phyloP scores from a whole-genome alignment of 106 monocot species.

The Phalaenopsis aphrodite region DNA sequence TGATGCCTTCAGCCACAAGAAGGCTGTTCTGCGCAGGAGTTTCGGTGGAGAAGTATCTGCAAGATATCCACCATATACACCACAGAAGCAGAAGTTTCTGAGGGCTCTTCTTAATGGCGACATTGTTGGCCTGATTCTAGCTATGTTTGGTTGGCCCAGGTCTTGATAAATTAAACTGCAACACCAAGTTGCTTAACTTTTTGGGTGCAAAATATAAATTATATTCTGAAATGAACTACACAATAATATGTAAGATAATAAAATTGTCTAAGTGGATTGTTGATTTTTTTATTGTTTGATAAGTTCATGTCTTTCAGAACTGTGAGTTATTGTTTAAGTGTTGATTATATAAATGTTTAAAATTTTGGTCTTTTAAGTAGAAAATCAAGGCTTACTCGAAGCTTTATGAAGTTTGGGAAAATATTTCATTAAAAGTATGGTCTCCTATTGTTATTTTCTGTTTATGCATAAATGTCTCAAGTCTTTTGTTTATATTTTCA shows the following conservation, averaged over 20 bases:
- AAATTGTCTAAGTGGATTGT: not conserved
- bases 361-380: no score
- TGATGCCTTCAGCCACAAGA: slow-evolving; percentile 82
- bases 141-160: slow-evolving; percentile 36
- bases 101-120: slow-evolving; percentile 48
- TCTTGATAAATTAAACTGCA: not conserved
- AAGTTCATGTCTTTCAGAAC: no score
- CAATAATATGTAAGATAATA: not conserved
- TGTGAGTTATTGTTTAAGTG: no score
- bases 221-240: not conserved
- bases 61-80: slow-evolving; percentile 80
- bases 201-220: not conserved
- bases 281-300: no score
- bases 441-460: no score
- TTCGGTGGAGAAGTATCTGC: slow-evolving; percentile 57
- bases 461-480: no score
- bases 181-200: not conserved
- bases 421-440: no score
- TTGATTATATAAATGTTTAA: no score
- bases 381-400: no score
- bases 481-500: no score
- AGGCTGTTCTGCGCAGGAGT: slow-evolving; percentile 54
- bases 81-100: slow-evolving; percentile 46
- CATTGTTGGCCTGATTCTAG: slow-evolving; percentile 47
- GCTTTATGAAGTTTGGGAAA: no score